A percentile compares a stretch with the other conserved stretches of the same genome.
Evolutionary conservation across 306 rosid species (phyloP).

Genomic region (Cucumis melo): DNA sequence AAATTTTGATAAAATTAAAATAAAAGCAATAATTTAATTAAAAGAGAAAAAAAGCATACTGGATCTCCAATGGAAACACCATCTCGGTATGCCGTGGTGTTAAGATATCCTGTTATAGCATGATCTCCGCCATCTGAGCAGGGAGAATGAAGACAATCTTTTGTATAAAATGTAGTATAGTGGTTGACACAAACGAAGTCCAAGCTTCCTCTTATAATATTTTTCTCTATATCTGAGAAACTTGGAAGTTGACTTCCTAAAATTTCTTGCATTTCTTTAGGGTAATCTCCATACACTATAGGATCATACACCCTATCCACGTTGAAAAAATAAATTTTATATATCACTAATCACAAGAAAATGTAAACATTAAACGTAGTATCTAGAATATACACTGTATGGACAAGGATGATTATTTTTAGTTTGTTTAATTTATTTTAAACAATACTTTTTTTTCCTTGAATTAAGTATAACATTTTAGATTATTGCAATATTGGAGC

Average conservation of each 20-base stretch:
- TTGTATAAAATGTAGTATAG: constrained; percentile 37
- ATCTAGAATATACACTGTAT: too few species aligned
- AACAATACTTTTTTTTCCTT: too few species aligned
- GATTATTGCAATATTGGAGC: too few species aligned
- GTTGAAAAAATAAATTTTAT: neutral
- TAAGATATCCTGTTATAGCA: constrained; percentile 32
- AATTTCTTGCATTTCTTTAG: constrained; percentile 32
- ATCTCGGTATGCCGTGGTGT: constrained; percentile 19
- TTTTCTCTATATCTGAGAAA: constrained; percentile 26
- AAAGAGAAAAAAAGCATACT: constrained; percentile 9
- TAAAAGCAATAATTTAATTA: neutral
- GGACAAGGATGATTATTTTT: too few species aligned
- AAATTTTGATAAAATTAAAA: too few species aligned
- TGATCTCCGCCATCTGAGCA: constrained; percentile 22
- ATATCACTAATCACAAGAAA: too few species aligned
- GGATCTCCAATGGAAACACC: constrained; percentile 47
- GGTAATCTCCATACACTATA: constrained; percentile 44
- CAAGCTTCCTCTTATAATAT: constrained; percentile 30
- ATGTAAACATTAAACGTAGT: too few species aligned
- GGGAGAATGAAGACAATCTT: constrained; percentile 30
- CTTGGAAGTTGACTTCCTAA: constrained; percentile 36
- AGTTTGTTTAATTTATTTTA: too few species aligned
- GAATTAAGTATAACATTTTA: too few species aligned
- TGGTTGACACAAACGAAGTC: constrained; percentile 56
- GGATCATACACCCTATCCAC: constrained; percentile 38